Percentiles rank a stretch among this genome's conserved stretches.
These are phyloP conservation scores for Coemansia asiatica DNA, from an alignment of 192 early-diverging fungal genomes.

Conservation along the genomic window DNA sequence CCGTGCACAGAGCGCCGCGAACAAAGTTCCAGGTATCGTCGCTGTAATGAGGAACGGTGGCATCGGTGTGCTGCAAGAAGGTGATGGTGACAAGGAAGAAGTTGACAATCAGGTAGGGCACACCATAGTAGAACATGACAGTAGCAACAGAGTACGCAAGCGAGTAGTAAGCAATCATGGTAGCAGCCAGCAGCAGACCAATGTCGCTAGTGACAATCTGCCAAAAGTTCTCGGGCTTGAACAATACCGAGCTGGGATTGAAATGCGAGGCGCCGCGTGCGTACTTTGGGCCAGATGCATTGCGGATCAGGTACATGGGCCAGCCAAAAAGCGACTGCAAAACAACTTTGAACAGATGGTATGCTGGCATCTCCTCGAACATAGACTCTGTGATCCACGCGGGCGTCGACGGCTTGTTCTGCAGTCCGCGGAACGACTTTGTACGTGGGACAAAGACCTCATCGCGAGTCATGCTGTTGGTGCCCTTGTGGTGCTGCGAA, in stretches of 20 bases:
- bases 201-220: conserved; percentile 75
- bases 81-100: conserved; percentile 97
- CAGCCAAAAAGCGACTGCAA: conserved; percentile 81
- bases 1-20: conserved; percentile 84
- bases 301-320: conserved; percentile 82
- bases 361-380: conserved; percentile 75
- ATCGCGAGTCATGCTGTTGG: conserved; percentile 86
- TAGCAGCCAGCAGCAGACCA: conserved; percentile 62
- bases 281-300: conserved; percentile 80
- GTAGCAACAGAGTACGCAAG: conserved; percentile 58
- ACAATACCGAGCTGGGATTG: conserved; percentile 77
- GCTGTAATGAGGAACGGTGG: conserved; percentile 84
- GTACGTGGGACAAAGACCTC: conserved; percentile 92
- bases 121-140: conserved; percentile 80
- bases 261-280: conserved; percentile 80
- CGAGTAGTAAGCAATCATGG: conserved; percentile 56
- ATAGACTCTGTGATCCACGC: conserved; percentile 56
- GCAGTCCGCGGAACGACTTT: conserved; percentile 61
- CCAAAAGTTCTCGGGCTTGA: conserved; percentile 69
- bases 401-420: conserved; percentile 52
- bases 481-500: conserved; percentile 90
- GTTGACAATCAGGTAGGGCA: conserved; percentile 93
- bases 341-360: conserved; percentile 63
- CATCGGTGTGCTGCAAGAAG: conserved; percentile 90
- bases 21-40: conserved; percentile 87